A percentile compares a stretch with the other conserved stretches of the same genome.
phyloP scores from a whole-genome alignment of 2,329 filamentous ascomycete species.

The Juglanconis oblonga region DNA sequence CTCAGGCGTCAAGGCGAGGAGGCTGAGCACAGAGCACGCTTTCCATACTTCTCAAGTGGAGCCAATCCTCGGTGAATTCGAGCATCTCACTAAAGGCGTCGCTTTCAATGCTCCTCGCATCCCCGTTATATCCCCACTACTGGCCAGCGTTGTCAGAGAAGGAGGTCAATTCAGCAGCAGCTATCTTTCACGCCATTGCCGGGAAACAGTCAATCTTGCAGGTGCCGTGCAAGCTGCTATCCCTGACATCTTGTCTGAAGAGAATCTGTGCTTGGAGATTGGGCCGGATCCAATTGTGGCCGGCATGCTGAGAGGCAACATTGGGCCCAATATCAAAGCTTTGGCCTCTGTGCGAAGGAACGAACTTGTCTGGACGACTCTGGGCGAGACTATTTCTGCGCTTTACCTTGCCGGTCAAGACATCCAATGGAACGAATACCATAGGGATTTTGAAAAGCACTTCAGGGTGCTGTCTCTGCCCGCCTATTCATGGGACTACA shows the following conservation, averaged over 20 bases:
- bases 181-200: not conserved
- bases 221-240: no score
- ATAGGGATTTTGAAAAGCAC: not conserved
- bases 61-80: constrained; percentile 55
- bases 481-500: constrained; percentile 9
- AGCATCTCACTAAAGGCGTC: constrained; percentile 37
- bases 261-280: no score
- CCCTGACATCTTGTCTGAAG: no score
- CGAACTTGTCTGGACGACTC: not conserved
- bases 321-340: constrained; percentile 25
- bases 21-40: constrained; percentile 48
- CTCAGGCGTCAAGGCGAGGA: constrained; percentile 38
- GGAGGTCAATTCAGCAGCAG: constrained; percentile 26
- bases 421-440: constrained; percentile 1
- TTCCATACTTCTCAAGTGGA: constrained; percentile 54
- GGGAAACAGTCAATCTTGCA: no score
- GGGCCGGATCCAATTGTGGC: no score
- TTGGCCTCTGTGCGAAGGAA: constrained; percentile 60
- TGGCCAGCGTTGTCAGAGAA: constrained; percentile 54
- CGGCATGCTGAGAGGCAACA: no score
- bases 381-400: not conserved
- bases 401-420: not conserved
- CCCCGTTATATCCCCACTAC: constrained; percentile 67
- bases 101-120: constrained; percentile 44
- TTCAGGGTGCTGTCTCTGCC: constrained; percentile 2